Evolutionary conservation across 1,139 yeast genomes (phyloP), one percentile per base, ranked within the genome.

Genomic region (Candida labiduridarum): DNA sequence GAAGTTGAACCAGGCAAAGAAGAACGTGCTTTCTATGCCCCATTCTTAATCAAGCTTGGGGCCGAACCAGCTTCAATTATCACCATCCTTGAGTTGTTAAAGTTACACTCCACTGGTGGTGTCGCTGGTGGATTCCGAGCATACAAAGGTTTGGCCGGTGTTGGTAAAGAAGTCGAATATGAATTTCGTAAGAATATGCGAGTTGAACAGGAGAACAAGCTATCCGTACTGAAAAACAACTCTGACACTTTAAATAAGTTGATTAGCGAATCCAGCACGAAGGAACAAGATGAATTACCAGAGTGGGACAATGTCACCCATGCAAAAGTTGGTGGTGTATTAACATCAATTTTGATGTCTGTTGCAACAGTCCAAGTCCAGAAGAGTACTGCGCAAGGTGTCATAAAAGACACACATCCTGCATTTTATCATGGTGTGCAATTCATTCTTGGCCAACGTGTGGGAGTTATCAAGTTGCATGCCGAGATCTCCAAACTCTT

Each of bases 361-460:
- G 90, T 88, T 29, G 96, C 97, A 4, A 86, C 84, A 59, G 87
- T 94, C 8, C 79, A 83, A 14, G 96, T 91, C 2, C 73, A 74
- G 48, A 97, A 91, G 46, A 77, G 71, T 1, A 96, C 91, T 62
- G 97, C 97, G 1, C 77, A 83, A 2, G 89, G 89, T 12, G 72
- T 82, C 47, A 86, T 88, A 22, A 69, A 71, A 41, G 96, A 94
- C 31, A 74, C 79, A 44, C 94, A 91, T 9, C 97, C 98, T 1
- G 99, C 98, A 1, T 87, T 95, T 64, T 87, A 85, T 56, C 98
- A 94, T 63, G 82, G 90, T 2, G 91, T 89, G 66, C 96, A 89
- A 65, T 90, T 85, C 61, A 79, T 82, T 49, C 80, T 80, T 52
- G 97, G 98, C 35, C 84, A 84, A 53, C 85, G 85, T 60, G 69